Conservation (phyloP, 768 basidiomycete species). For the Infundibulicybe gibba region DNA sequence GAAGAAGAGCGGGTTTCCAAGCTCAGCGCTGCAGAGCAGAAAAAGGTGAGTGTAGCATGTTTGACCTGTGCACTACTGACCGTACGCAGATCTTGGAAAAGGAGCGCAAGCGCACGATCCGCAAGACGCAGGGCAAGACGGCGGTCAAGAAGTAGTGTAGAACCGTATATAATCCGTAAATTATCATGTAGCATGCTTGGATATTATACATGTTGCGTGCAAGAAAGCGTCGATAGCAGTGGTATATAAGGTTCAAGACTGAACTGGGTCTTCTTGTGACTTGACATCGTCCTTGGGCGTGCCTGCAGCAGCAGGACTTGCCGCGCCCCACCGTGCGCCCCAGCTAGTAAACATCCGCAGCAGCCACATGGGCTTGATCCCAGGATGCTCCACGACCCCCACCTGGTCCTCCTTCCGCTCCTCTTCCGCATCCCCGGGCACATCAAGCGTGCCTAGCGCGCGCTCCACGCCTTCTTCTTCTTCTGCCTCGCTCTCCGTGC, state of each 20-base stretch:
- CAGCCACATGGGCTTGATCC: constrained; percentile 74
- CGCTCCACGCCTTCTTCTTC: constrained; percentile 50
- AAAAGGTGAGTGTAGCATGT: constrained; percentile 51
- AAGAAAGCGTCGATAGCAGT: background rate
- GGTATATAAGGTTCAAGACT: background rate
- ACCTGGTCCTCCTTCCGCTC: constrained; percentile 39
- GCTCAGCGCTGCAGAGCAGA: constrained; percentile 76
- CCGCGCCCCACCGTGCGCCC: constrained; percentile 60
- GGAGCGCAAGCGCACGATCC: constrained; percentile 68
- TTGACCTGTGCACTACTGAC: background rate
- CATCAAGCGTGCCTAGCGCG: constrained; percentile 9
- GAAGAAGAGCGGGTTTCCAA: constrained; percentile 72
- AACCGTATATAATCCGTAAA: background rate
- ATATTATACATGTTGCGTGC: constrained; percentile 1
- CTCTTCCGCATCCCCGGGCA: constrained; percentile 17
- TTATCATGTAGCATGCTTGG: background rate
- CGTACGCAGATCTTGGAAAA: constrained; percentile 57
- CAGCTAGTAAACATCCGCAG: constrained; percentile 75
- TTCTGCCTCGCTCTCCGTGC: constrained; percentile 75
- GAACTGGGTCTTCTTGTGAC: constrained; percentile 2
- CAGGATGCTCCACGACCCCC: constrained; percentile 52
- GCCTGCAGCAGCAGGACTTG: constrained; percentile 4
- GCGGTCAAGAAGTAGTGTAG: constrained; percentile 42
- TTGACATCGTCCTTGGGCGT: constrained; percentile 5
- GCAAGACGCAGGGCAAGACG: constrained; percentile 67